These are phyloP conservation scores for Neospermospora avenae DNA, from an alignment of 2,329 filamentous ascomycete genomes.

Conservation along the genomic window DNA sequence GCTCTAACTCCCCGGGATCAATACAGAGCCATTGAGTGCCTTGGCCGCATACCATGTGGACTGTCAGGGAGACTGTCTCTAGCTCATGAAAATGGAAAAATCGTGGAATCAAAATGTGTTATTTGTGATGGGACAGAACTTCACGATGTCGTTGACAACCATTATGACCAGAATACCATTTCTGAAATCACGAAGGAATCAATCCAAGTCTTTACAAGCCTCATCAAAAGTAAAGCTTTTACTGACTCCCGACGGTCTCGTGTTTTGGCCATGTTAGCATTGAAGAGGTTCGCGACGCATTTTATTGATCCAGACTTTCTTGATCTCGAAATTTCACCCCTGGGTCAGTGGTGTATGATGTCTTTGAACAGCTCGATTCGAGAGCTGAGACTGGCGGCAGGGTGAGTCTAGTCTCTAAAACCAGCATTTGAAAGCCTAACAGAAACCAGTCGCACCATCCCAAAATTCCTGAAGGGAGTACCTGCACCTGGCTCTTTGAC, in stretches of 20 bases:
- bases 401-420: slow-evolving; percentile 40
- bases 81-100: slow-evolving; percentile 30
- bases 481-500: slow-evolving; percentile 38
- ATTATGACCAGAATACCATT: slow-evolving; percentile 15
- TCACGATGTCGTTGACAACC: slow-evolving; percentile 13
- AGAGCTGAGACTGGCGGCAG: slow-evolving; percentile 80
- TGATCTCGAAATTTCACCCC: slow-evolving; percentile 61
- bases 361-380: slow-evolving; percentile 79
- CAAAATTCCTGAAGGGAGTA: slow-evolving; percentile 57
- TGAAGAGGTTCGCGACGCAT: slow-evolving; percentile 69
- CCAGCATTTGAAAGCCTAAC: slow-evolving; percentile 11
- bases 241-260: slow-evolving; percentile 56
- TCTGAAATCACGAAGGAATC: slow-evolving; percentile 37
- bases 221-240: slow-evolving; percentile 45
- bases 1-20: slow-evolving; percentile 47
- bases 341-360: slow-evolving; percentile 79
- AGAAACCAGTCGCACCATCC: slow-evolving; percentile 54
- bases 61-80: slow-evolving; percentile 44
- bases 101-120: slow-evolving; percentile 28
- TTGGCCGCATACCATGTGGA: slow-evolving; percentile 58
- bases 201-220: slow-evolving; percentile 43
- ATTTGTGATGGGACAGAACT: slow-evolving; percentile 29
- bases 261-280: slow-evolving; percentile 66
- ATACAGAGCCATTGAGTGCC: slow-evolving; percentile 49
- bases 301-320: slow-evolving; percentile 56